These are phyloP conservation scores for Lentinula raphanica DNA, from an alignment of 768 basidiomycete genomes.

Conservation along the genomic window DNA sequence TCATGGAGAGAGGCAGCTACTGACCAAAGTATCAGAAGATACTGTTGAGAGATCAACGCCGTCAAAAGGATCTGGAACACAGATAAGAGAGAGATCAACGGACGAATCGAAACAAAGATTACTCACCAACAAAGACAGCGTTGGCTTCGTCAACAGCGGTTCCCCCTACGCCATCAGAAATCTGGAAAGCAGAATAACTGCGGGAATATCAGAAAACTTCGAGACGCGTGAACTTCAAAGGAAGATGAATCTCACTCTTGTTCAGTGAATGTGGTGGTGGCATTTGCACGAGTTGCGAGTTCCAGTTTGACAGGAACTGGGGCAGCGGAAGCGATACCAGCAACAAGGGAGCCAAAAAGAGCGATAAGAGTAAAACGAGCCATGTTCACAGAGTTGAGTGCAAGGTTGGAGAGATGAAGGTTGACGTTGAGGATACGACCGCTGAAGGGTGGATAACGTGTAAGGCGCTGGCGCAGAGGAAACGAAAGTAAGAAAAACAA, in stretches of 20 bases:
- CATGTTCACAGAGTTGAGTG: slow-evolving; percentile 10
- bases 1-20: neutral
- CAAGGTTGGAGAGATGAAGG: neutral
- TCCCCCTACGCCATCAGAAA: slow-evolving; percentile 32
- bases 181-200: slow-evolving; percentile 37
- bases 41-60: slow-evolving; percentile 30
- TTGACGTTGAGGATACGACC: slow-evolving; percentile 4
- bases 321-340: slow-evolving; percentile 10
- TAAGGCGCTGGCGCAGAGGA: slow-evolving; percentile 8
- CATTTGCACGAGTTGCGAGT: slow-evolving; percentile 5
- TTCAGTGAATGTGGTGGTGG: slow-evolving; percentile 12
- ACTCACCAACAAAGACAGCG: slow-evolving; percentile 31
- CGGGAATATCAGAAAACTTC: neutral
- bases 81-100: neutral
- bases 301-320: slow-evolving; percentile 14
- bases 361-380: slow-evolving; percentile 18
- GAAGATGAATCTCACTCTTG: slow-evolving; percentile 12
- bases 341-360: slow-evolving; percentile 15
- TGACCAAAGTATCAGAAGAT: slow-evolving; percentile 17
- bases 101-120: too few relatives aligned
- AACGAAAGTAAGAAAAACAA: slow-evolving; percentile 9
- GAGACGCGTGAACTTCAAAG: neutral
- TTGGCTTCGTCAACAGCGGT: slow-evolving; percentile 29
- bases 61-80: slow-evolving; percentile 20
- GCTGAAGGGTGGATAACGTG: slow-evolving; percentile 12